These are phyloP conservation scores for Didymella lethalis DNA, from an alignment of 2,329 filamentous ascomycete genomes.

Conservation along the genomic window DNA sequence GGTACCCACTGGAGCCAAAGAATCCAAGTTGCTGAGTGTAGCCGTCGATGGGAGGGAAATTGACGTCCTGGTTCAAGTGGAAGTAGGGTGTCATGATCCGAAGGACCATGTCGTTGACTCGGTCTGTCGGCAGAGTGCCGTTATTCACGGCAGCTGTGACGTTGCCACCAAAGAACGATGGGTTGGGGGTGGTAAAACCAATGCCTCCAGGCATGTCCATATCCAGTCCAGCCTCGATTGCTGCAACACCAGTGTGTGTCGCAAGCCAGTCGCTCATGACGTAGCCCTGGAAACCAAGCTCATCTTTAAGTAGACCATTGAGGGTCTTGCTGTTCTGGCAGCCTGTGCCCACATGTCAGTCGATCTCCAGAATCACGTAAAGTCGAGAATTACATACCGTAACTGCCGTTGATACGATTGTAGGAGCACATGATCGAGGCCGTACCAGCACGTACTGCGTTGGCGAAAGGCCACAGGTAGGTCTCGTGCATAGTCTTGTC, in stretches of 20 bases:
- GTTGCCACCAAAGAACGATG: constrained; percentile 50
- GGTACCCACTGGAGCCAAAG: constrained; percentile 26
- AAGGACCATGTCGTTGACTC: constrained; percentile 57
- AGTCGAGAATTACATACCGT: not conserved
- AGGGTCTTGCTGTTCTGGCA: constrained; percentile 52
- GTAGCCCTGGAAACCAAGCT: constrained; percentile 60
- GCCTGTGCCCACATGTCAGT: constrained; percentile 4
- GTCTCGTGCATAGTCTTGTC: constrained; percentile 71
- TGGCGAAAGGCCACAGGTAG: constrained; percentile 72
- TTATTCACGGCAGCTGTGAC: constrained; percentile 51
- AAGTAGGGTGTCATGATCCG: constrained; percentile 58
- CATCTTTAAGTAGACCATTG: constrained; percentile 60
- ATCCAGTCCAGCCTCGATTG: constrained; percentile 57
- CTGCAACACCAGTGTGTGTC: constrained; percentile 44
- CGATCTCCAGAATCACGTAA: too few species aligned
- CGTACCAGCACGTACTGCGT: constrained; percentile 65
- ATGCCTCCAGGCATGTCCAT: constrained; percentile 56
- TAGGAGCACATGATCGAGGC: constrained; percentile 68
- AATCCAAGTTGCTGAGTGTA: constrained; percentile 36
- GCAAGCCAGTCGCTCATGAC: constrained; percentile 55
- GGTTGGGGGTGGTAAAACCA: constrained; percentile 19
- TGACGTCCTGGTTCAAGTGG: constrained; percentile 50
- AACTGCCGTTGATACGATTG: constrained; percentile 44
- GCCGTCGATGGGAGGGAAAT: constrained; percentile 47
- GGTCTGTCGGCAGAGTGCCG: constrained; percentile 48